Percentiles rank a stretch among this genome's conserved stretches.
phyloP scores from a whole-genome alignment of 2,329 filamentous ascomycete genomes.

The Chalaropsis ovoidea region DNA sequence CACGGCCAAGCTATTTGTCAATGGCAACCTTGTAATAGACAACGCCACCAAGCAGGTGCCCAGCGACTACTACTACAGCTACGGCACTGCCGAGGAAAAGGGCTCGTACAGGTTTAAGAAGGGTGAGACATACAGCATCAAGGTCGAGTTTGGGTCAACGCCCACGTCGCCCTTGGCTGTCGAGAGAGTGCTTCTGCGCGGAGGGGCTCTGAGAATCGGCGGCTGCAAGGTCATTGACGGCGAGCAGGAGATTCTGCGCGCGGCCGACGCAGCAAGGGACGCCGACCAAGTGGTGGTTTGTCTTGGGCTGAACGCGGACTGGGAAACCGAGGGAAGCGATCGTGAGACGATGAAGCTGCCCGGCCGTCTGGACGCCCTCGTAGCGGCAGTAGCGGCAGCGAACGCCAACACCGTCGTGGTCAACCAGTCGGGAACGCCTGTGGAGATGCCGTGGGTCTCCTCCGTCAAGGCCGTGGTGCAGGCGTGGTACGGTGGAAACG shows the following conservation, averaged over 20 bases:
- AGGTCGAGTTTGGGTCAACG: constrained; percentile 50
- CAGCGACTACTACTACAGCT: constrained; percentile 56
- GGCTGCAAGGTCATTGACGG: constrained; percentile 49
- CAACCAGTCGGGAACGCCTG: constrained; percentile 66
- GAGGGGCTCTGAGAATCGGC: constrained; percentile 53
- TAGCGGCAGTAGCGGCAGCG: constrained; percentile 52
- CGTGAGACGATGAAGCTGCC: constrained; percentile 70
- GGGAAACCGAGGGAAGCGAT: constrained; percentile 72
- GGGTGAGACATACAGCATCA: constrained; percentile 48
- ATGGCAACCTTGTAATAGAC: constrained; percentile 53
- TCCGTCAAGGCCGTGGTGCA: constrained; percentile 50
- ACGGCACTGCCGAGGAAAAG: constrained; percentile 53
- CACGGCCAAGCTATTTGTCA: constrained; percentile 54
- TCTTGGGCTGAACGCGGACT: constrained; percentile 67
- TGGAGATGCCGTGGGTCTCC: constrained; percentile 59
- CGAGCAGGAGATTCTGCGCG: constrained; percentile 52
- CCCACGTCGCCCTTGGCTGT: constrained; percentile 46
- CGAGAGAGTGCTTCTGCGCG: constrained; percentile 44
- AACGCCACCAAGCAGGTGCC: constrained; percentile 54
- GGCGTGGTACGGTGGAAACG: constrained; percentile 81
- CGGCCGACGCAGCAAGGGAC: constrained; percentile 55
- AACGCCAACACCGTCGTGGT: constrained; percentile 64
- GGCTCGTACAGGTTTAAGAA: constrained; percentile 48
- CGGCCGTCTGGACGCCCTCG: constrained; percentile 59
- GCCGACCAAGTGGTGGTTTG: constrained; percentile 71